Conservation (phyloP, 1,139 yeast genomes). For the Zygotorulaspora mrakii region DNA sequence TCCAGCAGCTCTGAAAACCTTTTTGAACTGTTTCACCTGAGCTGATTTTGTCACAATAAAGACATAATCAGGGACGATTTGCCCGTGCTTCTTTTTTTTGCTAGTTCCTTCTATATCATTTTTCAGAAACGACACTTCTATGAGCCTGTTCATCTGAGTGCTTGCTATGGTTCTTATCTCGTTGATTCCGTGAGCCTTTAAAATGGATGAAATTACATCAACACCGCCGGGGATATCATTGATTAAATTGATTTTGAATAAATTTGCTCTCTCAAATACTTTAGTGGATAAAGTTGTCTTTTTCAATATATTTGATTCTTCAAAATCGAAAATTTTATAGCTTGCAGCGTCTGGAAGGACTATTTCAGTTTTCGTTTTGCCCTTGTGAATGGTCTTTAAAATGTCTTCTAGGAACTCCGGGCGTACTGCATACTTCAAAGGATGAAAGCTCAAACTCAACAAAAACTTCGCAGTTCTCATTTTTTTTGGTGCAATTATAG, state of each 20-base stretch:
- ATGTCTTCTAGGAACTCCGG: conserved; percentile 36
- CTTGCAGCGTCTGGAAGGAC: conserved; percentile 33
- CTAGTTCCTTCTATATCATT: conserved; percentile 17
- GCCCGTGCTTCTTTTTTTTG: not conserved
- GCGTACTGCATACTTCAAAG: conserved; percentile 33
- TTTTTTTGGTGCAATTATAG: conserved; percentile 72
- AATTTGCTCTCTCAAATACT: conserved; percentile 37
- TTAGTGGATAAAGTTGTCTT: conserved; percentile 35
- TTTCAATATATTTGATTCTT: conserved; percentile 30
- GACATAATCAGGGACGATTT: conserved; percentile 24
- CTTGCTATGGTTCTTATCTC: conserved; percentile 38
- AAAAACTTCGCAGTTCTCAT: conserved; percentile 85
- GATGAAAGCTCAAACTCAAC: conserved; percentile 35
- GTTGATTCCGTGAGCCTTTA: conserved; percentile 63
- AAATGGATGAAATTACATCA: conserved; percentile 55
- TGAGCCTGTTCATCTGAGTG: conserved; percentile 23
- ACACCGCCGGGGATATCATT: conserved; percentile 66
- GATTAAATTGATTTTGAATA: conserved; percentile 57
- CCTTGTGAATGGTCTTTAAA: conserved; percentile 32
- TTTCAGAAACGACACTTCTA: conserved; percentile 27
- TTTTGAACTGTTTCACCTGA: conserved; percentile 42
- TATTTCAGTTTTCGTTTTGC: conserved; percentile 5
- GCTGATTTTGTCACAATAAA: conserved; percentile 40
- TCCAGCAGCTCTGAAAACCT: conserved; percentile 33
- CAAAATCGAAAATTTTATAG: conserved; percentile 37